phyloP scores from a whole-genome alignment of 352 stramenopile genomes.

The Globisporangium parvum region DNA sequence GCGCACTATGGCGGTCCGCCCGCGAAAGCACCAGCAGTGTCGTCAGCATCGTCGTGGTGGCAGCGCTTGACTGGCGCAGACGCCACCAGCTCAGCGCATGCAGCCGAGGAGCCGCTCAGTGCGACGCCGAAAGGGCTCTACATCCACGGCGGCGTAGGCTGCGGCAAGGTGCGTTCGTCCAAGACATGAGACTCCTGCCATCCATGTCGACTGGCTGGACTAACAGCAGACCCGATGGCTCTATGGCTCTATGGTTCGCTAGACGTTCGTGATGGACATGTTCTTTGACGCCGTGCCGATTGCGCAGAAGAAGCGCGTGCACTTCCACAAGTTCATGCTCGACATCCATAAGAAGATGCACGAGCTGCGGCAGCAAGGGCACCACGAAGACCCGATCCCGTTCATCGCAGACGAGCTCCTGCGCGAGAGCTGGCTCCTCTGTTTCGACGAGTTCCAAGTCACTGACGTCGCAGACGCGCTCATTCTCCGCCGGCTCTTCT shows the following conservation, averaged over 20 bases:
- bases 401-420: conserved; percentile 87
- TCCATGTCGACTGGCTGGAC: too few relatives aligned
- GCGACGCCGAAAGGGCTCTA: conserved; percentile 91
- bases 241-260: background rate
- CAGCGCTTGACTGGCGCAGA: conserved; percentile 35
- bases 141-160: conserved; percentile 94
- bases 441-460: conserved; percentile 98
- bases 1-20: conserved; percentile 44
- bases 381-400: conserved; percentile 71
- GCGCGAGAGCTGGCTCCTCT: conserved; percentile 87
- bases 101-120: background rate
- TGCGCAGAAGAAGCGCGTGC: conserved; percentile 83
- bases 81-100: conserved; percentile 3
- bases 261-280: conserved; percentile 97
- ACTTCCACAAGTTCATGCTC: conserved; percentile 99
- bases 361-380: conserved; percentile 84
- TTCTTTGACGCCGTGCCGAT: conserved; percentile 89
- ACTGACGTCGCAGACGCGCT: conserved; percentile 96
- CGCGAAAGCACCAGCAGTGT: conserved; percentile 1
- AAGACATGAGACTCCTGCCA: background rate
- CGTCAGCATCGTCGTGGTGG: conserved; percentile 40
- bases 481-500: conserved; percentile 93
- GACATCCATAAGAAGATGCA: conserved; percentile 96
- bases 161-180: conserved; percentile 75
- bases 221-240: too few relatives aligned